Conservation (phyloP, 1,284 basidiomycete genomes). For the Macrocystidia cucumis region DNA sequence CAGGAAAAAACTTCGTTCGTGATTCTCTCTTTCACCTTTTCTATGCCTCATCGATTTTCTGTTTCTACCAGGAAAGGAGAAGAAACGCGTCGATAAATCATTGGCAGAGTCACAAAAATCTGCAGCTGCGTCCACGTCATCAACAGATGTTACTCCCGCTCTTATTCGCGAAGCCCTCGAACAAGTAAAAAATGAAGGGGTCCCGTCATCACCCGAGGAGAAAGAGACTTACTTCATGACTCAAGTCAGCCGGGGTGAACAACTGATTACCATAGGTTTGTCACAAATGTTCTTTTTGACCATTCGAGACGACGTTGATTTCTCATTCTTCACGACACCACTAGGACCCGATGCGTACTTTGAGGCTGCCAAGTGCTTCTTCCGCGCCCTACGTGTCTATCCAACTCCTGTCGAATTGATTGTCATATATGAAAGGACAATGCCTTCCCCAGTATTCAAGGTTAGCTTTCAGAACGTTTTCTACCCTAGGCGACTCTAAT, state of each 20-base stretch:
- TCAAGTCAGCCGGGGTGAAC: conserved; percentile 85
- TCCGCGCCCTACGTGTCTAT: conserved; percentile 90
- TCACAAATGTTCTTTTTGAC: not conserved
- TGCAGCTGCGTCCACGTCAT: conserved; percentile 19
- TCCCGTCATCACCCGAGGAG: conserved; percentile 63
- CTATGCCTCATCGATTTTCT: conserved; percentile 7
- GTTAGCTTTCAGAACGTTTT: conserved; percentile 25
- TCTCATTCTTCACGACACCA: conserved; percentile 5
- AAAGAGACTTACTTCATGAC: conserved; percentile 89
- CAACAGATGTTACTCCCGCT: conserved; percentile 30
- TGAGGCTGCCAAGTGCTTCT: conserved; percentile 86
- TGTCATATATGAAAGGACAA: conserved; percentile 89
- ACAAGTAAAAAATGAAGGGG: conserved; percentile 53
- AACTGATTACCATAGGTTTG: conserved; percentile 70
- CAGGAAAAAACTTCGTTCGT: conserved; percentile 84
- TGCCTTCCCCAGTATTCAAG: conserved; percentile 83
- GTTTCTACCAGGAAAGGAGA: conserved; percentile 72
- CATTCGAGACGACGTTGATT: no score
- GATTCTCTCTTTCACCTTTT: conserved; percentile 11
- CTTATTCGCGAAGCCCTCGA: conserved; percentile 56
- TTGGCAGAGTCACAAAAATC: conserved; percentile 56
- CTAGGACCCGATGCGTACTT: conserved; percentile 73
- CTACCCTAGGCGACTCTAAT: not conserved
- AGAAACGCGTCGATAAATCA: conserved; percentile 82
- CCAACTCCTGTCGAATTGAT: conserved; percentile 90